Base-by-base conservation (phyloP, 202 grass and related monocot genomes). In the Brachypodium distachyon region DNA sequence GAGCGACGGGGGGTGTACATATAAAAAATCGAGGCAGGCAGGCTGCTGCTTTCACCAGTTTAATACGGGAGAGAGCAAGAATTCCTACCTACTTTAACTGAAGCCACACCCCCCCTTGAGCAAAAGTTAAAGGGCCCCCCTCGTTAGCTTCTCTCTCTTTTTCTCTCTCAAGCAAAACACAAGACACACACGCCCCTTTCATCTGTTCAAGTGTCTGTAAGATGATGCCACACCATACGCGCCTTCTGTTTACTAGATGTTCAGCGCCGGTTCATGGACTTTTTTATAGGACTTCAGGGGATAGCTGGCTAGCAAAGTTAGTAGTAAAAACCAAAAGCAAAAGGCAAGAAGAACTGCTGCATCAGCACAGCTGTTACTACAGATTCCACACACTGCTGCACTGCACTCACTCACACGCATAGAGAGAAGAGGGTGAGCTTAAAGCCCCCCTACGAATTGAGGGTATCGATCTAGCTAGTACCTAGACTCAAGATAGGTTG, bases 11-110 rank as follows among this genome's bases (percentile, higher is more conserved):
- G 86, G 65, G 64, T 55, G 72, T 79, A 70, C 77, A 88, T 88
- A 96, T 88, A 90, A 88, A 83, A 88, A 80, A 84, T 70, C 55
- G 57, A 84, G 77, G 82, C 86, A 89, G 86, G 86, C 90, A 84
- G 64, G 42, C 76, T 77, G 86, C 78, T 75, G 78, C 81, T 89
- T 86, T 72, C 87, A 86, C 81, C 51, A 49, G 81, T 86, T 83
- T 87, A 87, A 87, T 90, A 90, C 66, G 51, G 74, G 72, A 74
- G 81, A 43, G 72, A 81, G 84, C 79, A 88, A n/a, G 81, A 93
- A 90, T 93, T 88, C 79, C 76, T 87, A 82, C 73, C 73, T 84
- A 75, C 90, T 91, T 93, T 91, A 91, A 91, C 90, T 85, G 87
- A 88, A 93, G 85, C 76, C 77, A 82, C 86, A 90, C 85, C 11